Evolutionary conservation across 1,284 basidiomycete genomes (phyloP).

Genomic region (Sanguinoderma infundibulare): DNA sequence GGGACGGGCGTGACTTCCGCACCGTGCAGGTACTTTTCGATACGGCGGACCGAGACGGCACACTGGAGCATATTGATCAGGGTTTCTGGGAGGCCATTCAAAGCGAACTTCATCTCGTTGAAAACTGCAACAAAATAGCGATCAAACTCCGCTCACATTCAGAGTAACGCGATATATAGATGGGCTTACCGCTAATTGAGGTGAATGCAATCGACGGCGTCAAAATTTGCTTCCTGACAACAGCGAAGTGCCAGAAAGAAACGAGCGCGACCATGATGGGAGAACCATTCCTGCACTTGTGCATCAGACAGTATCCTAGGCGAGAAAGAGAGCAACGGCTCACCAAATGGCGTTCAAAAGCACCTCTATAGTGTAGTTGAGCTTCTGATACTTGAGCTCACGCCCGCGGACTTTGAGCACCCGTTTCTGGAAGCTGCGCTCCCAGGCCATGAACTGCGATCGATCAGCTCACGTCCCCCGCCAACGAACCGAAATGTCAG

Average conservation of each 20-base stretch:
- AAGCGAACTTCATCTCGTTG: slow-evolving; percentile 82
- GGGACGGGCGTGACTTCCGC: slow-evolving; percentile 70
- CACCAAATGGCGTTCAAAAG: slow-evolving; percentile 85
- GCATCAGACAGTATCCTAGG: not conserved
- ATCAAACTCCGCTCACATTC: not conserved
- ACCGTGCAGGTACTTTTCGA: slow-evolving; percentile 85
- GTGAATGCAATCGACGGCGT: slow-evolving; percentile 91
- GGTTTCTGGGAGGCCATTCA: slow-evolving; percentile 88
- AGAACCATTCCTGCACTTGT: slow-evolving; percentile 60
- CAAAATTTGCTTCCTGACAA: slow-evolving; percentile 68
- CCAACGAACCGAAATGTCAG: no score
- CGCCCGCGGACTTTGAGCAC: slow-evolving; percentile 77
- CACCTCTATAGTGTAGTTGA: slow-evolving; percentile 86
- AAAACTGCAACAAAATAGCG: slow-evolving; percentile 64
- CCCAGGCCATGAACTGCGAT: slow-evolving; percentile 90
- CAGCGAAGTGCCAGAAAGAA: slow-evolving; percentile 84
- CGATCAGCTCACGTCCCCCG: not conserved
- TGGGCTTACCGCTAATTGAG: slow-evolving; percentile 36
- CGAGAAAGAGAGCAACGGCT: slow-evolving; percentile 8
- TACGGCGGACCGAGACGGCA: slow-evolving; percentile 86
- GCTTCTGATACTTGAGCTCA: slow-evolving; percentile 82
- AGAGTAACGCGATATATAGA: not conserved
- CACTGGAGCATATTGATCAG: slow-evolving; percentile 88
- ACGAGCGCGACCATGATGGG: slow-evolving; percentile 80
- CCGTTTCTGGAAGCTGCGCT: slow-evolving; percentile 83